phyloP scores from a whole-genome alignment of 768 basidiomycete genomes.

The Butyriboletus loyo region DNA sequence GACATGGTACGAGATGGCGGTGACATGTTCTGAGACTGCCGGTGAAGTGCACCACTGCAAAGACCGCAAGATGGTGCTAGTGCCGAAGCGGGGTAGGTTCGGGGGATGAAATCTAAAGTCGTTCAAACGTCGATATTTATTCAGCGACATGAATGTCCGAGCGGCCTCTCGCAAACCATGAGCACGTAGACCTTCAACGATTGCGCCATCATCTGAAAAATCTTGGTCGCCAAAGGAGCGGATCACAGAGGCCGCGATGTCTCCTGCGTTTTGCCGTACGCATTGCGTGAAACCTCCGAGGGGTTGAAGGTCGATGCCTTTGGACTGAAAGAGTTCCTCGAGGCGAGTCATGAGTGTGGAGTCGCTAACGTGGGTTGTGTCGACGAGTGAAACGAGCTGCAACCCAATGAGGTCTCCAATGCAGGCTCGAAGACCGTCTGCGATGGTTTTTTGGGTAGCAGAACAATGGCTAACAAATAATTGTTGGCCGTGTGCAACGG shows the following conservation, averaged over 20 bases:
- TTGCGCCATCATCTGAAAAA: constrained; percentile 47
- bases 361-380: constrained; percentile 23
- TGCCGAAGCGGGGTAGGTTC: constrained; percentile 60
- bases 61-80: constrained; percentile 49
- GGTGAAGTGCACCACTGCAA: constrained; percentile 56
- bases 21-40: constrained; percentile 40
- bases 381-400: constrained; percentile 49
- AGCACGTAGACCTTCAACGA: constrained; percentile 43
- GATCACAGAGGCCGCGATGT: constrained; percentile 56
- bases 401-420: constrained; percentile 71
- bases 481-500: constrained; percentile 36
- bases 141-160: constrained; percentile 49
- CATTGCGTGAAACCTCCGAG: constrained; percentile 33
- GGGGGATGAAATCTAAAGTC: constrained; percentile 56
- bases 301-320: constrained; percentile 30
- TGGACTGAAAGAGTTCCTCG: constrained; percentile 35
- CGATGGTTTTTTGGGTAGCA: constrained; percentile 45
- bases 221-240: constrained; percentile 69
- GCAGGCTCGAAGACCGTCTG: constrained; percentile 56
- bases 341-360: constrained; percentile 28
- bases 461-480: constrained; percentile 64
- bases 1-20: constrained; percentile 74
- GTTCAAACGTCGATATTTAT: constrained; percentile 46
- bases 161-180: constrained; percentile 35
- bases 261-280: constrained; percentile 48